Percentiles rank a stretch among this genome's conserved stretches.
Conservation (phyloP, 1,284 basidiomycete genomes). For the Cutaneotrichosporon spelunceum region DNA sequence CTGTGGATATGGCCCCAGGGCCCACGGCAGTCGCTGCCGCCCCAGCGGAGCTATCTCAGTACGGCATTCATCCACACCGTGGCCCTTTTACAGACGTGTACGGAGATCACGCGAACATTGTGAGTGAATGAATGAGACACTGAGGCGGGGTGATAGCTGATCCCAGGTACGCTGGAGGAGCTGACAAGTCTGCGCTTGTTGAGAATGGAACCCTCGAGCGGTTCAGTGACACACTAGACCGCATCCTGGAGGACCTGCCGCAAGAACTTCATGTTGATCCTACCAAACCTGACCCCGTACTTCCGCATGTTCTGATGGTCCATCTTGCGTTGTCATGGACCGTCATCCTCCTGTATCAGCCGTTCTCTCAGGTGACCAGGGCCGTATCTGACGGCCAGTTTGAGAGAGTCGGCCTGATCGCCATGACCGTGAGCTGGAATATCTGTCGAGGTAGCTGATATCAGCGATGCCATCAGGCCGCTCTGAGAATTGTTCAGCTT, state of each 20-base stretch:
- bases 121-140: not conserved
- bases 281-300: constrained; percentile 54
- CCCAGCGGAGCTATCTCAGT: constrained; percentile 16
- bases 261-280: constrained; percentile 55
- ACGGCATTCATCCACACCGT: constrained; percentile 17
- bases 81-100: constrained; percentile 11
- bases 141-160: too few relatives aligned
- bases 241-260: constrained; percentile 60
- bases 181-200: constrained; percentile 14
- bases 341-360: constrained; percentile 63
- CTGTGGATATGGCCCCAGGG: constrained; percentile 27
- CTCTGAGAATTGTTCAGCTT: constrained; percentile 63
- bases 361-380: constrained; percentile 49
- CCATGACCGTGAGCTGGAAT: constrained; percentile 17
- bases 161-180: constrained; percentile 7
- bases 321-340: constrained; percentile 65
- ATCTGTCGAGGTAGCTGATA: not conserved
- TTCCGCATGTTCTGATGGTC: constrained; percentile 63
- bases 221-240: constrained; percentile 54
- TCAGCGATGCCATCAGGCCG: constrained; percentile 61
- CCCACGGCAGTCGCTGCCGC: constrained; percentile 3
- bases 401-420: constrained; percentile 9
- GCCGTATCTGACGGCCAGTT: not conserved
- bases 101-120: constrained; percentile 15
- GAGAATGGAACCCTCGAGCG: constrained; percentile 14